A percentile compares a stretch with the other conserved stretches of the same genome.
Evolutionary conservation across 2,329 filamentous ascomycete species (phyloP).

Genomic region (Alternaria tenuissima): DNA sequence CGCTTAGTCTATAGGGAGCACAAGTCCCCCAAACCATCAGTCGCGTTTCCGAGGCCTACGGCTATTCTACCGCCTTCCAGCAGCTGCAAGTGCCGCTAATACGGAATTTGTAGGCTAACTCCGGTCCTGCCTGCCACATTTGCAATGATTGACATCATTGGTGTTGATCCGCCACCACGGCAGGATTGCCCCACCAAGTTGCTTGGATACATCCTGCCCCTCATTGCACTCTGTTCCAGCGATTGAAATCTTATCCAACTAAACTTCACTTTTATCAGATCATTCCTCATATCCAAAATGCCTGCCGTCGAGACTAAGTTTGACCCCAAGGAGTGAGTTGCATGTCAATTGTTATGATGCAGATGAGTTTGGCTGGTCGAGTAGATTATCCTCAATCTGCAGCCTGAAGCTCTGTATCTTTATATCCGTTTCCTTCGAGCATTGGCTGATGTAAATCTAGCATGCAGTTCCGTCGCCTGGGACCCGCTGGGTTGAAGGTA

Average conservation of each 20-base stretch:
- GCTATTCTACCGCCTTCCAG: background rate
- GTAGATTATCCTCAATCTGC: background rate
- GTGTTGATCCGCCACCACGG: background rate
- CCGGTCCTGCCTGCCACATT: constrained; percentile 8
- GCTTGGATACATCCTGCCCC: constrained; percentile 13
- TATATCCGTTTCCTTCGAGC: background rate
- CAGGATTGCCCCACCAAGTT: constrained; percentile 20
- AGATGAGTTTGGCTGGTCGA: background rate
- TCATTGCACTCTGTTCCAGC: constrained; percentile 11
- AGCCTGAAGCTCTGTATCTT: background rate
- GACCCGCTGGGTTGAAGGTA: constrained; percentile 57
- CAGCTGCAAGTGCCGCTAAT: background rate
- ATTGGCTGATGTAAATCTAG: background rate
- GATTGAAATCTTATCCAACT: background rate
- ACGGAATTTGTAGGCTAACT: background rate
- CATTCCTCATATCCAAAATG: constrained; percentile 31
- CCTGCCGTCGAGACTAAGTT: constrained; percentile 56
- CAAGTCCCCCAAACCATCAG: background rate
- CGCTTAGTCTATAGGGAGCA: background rate
- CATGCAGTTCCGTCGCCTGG: constrained; percentile 49
- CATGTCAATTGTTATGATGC: background rate
- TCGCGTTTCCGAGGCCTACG: background rate
- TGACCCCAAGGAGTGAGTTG: constrained; percentile 53
- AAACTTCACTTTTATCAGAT: background rate
- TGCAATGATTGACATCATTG: constrained; percentile 19